Evolutionary conservation across 2,329 filamentous ascomycete species (phyloP).

Genomic region (Exophiala spinifera): DNA sequence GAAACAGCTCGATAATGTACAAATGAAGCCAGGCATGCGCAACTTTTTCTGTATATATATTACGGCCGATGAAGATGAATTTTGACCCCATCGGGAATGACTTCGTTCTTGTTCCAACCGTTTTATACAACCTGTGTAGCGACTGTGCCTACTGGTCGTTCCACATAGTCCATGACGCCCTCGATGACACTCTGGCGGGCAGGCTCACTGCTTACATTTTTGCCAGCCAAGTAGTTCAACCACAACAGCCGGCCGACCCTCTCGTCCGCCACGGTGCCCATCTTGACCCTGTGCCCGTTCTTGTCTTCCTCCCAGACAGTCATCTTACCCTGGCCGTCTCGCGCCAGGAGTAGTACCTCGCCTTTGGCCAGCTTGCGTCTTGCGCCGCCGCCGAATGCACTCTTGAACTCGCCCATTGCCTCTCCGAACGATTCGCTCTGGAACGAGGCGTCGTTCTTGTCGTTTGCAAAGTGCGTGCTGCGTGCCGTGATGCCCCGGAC

Average conservation of each 20-base stretch:
- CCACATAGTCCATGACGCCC: slow-evolving; percentile 82
- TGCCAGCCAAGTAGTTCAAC: slow-evolving; percentile 85
- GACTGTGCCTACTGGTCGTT: slow-evolving; percentile 81
- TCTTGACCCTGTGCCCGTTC: slow-evolving; percentile 47
- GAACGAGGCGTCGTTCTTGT: slow-evolving; percentile 42
- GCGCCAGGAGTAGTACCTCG: slow-evolving; percentile 69
- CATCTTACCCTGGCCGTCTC: slow-evolving; percentile 64
- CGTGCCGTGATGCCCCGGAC: slow-evolving; percentile 78
- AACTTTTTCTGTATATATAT: too few species aligned
- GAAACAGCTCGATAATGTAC: too few species aligned
- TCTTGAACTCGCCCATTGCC: slow-evolving; percentile 74
- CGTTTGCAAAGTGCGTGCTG: slow-evolving; percentile 56
- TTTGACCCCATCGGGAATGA: too few species aligned
- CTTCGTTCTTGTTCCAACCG: too few species aligned
- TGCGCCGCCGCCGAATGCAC: slow-evolving; percentile 71
- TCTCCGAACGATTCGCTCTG: slow-evolving; percentile 70
- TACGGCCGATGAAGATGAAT: too few species aligned
- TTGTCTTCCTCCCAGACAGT: slow-evolving; percentile 62
- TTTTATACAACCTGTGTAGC: slow-evolving; percentile 67
- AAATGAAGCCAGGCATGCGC: too few species aligned
- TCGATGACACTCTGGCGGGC: slow-evolving; percentile 80
- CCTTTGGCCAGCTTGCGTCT: slow-evolving; percentile 70
- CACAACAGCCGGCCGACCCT: slow-evolving; percentile 77
- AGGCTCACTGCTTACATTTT: slow-evolving; percentile 78
- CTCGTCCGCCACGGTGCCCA: slow-evolving; percentile 76